Conservation (phyloP, 805 yeast genomes). For the Torulaspora delbrueckii region DNA sequence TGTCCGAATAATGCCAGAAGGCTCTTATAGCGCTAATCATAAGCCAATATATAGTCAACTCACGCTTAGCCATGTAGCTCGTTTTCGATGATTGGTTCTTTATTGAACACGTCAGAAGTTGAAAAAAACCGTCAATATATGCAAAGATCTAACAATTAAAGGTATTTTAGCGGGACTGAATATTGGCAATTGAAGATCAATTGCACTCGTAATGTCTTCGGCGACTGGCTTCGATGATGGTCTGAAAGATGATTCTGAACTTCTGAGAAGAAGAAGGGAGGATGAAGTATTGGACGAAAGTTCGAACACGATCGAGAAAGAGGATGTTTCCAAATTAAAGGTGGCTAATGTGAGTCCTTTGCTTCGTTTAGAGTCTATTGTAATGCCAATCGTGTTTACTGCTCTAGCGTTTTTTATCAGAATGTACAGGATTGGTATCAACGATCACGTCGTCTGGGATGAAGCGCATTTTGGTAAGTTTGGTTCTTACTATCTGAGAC, state of each 20-base stretch:
- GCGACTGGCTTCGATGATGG: slow-evolving; percentile 22
- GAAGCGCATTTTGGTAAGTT: slow-evolving; percentile 88
- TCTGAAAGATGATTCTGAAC: slow-evolving; percentile 12
- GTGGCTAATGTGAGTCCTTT: slow-evolving; percentile 7
- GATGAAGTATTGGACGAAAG: slow-evolving; percentile 3
- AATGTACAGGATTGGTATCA: slow-evolving; percentile 52
- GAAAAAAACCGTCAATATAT: slow-evolving; percentile 1
- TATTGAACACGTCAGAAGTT: slow-evolving; percentile 13
- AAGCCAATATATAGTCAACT: background rate
- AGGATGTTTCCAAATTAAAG: slow-evolving; percentile 20
- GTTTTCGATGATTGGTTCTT: background rate
- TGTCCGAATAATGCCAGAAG: background rate
- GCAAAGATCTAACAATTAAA: background rate
- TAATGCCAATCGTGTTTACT: slow-evolving; percentile 45
- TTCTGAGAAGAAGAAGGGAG: slow-evolving; percentile 10
- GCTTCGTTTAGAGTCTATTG: slow-evolving; percentile 30
- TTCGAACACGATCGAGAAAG: slow-evolving; percentile 11
- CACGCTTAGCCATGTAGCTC: background rate
- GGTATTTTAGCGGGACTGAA: background rate
- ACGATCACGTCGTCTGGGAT: slow-evolving; percentile 73
- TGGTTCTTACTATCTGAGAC: slow-evolving; percentile 73
- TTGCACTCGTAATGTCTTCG: slow-evolving; percentile 17
- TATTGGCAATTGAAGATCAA: slow-evolving; percentile 6
- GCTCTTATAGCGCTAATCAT: background rate
- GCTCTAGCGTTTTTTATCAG: slow-evolving; percentile 49